Evolutionary conservation across 345 rosid species (phyloP).

Genomic region (Aurinia saxatilis): DNA sequence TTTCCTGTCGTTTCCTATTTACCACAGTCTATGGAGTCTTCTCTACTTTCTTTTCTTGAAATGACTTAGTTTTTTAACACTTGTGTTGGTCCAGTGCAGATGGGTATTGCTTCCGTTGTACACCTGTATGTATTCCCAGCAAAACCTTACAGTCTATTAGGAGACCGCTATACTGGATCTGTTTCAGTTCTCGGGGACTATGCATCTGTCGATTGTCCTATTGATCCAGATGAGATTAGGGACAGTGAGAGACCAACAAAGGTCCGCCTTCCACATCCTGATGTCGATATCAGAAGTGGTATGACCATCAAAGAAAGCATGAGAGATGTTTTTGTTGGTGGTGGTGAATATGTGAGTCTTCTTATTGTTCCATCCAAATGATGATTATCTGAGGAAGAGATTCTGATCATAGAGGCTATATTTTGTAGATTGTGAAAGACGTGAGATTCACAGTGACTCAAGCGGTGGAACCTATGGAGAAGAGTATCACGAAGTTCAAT

Average conservation of each 20-base stretch:
- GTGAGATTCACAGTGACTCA: conserved; percentile 90
- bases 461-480: conserved; percentile 96
- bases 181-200: conserved; percentile 95
- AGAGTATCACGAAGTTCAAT: conserved; percentile 85
- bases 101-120: conserved; percentile 95
- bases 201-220: conserved; percentile 82
- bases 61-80: conserved; percentile 32
- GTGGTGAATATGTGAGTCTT: conserved; percentile 83
- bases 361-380: not conserved
- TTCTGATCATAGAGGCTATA: conserved; percentile 10
- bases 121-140: conserved; percentile 95
- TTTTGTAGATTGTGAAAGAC: conserved; percentile 83
- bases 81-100: conserved; percentile 73
- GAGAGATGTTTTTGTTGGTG: conserved; percentile 85
- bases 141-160: conserved; percentile 83
- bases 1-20: not conserved
- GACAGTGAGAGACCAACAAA: conserved; percentile 98
- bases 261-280: conserved; percentile 84
- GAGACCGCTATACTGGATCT: conserved; percentile 70
- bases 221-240: conserved; percentile 96
- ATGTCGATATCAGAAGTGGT: conserved; percentile 57
- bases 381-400: conserved; percentile 11
- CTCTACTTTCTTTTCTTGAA: conserved; percentile 1
- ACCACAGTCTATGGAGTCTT: not conserved
- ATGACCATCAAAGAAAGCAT: conserved; percentile 93